Percentiles rank a stretch among this genome's conserved stretches.
Conservation (phyloP, 106 monocot species). For the Dioscorea dumetorum region DNA sequence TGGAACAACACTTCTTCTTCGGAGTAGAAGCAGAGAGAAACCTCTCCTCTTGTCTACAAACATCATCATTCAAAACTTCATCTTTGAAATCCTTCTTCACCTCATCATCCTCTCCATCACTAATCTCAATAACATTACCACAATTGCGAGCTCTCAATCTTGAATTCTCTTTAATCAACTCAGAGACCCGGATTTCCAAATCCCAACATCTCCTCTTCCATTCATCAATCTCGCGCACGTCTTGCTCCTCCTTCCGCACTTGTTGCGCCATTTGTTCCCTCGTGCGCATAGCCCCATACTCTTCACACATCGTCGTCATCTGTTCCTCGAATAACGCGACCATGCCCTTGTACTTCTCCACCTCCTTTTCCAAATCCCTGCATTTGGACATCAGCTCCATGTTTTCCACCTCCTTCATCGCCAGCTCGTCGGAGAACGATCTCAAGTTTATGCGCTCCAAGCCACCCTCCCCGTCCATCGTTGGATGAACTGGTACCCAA, state of each 20-base stretch:
- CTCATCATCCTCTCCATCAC: conserved; percentile 18
- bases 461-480: too few species aligned
- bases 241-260: too few species aligned
- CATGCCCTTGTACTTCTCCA: background rate
- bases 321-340: background rate
- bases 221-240: too few species aligned
- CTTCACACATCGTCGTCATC: background rate
- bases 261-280: too few species aligned
- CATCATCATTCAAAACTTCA: background rate
- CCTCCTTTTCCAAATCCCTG: conserved; percentile 1
- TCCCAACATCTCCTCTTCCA: background rate
- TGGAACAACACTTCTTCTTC: conserved; percentile 25
- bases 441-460: too few species aligned
- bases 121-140: conserved; percentile 12
- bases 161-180: conserved; percentile 12
- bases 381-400: conserved; percentile 5
- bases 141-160: background rate
- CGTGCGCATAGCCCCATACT: background rate
- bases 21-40: conserved; percentile 8
- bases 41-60: background rate
- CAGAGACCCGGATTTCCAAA: conserved; percentile 12
- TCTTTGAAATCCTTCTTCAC: background rate
- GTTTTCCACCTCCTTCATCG: conserved; percentile 15
- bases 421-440: conserved; percentile 10
- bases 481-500: too few species aligned